Evolutionary conservation across 2,329 filamentous ascomycete species (phyloP).

Genomic region (Sporothrix phasma): DNA sequence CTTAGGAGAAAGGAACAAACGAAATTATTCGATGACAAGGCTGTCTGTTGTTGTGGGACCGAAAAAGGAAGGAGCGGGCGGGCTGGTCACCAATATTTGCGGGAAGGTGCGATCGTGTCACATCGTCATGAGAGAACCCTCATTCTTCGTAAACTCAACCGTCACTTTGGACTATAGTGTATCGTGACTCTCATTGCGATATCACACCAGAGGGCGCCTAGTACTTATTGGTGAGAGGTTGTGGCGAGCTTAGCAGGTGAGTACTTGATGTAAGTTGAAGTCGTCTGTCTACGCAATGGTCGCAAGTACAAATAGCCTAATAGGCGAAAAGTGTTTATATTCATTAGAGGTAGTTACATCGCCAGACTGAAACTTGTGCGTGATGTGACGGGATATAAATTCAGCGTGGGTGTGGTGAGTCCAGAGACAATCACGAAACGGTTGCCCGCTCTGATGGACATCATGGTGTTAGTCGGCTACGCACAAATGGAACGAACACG

Average conservation of each 20-base stretch:
- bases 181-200: neutral
- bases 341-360: no score
- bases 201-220: neutral
- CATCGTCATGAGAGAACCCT: neutral
- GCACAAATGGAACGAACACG: no score
- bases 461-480: no score
- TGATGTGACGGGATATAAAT: no score
- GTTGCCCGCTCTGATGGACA: no score
- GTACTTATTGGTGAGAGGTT: neutral
- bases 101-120: neutral
- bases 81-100: no score
- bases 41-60: neutral
- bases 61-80: neutral
- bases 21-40: neutral
- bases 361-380: no score
- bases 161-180: neutral
- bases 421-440: no score
- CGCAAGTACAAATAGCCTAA: no score
- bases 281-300: neutral
- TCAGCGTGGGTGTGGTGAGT: no score
- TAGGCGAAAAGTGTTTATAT: no score
- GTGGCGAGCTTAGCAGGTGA: neutral
- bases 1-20: neutral
- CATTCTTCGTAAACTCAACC: no score
- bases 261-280: neutral